Evolutionary conservation across 1,139 yeast species (phyloP).

Genomic region (Diutina mesorugosa): DNA sequence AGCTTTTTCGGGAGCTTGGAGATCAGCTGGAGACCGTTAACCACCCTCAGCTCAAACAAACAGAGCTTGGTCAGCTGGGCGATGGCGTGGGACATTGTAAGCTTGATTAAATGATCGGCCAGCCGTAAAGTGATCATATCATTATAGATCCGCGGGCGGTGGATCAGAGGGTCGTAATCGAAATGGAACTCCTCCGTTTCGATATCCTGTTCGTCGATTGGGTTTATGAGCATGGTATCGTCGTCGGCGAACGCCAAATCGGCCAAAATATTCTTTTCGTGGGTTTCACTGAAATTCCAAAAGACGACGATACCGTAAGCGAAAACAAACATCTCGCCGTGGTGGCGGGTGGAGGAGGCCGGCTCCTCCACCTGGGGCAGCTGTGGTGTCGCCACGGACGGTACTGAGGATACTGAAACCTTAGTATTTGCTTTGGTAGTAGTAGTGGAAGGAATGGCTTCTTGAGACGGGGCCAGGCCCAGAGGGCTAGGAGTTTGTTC

Average conservation of each 20-base stretch:
- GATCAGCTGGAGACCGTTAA: conserved; percentile 69
- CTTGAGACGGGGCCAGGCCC: not conserved
- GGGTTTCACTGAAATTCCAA: conserved; percentile 90
- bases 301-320: conserved; percentile 91
- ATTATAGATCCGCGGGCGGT: conserved; percentile 81
- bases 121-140: conserved; percentile 87
- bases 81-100: conserved; percentile 91
- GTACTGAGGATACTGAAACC: conserved; percentile 8
- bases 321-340: conserved; percentile 81
- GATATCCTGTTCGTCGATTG: conserved; percentile 78
- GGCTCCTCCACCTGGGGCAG: not conserved
- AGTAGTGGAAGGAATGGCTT: not conserved
- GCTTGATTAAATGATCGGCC: conserved; percentile 84
- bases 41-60: conserved; percentile 84
- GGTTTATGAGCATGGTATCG: conserved; percentile 48
- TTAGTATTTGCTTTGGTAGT: not conserved
- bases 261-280: conserved; percentile 86
- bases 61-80: conserved; percentile 93
- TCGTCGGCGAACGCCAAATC: conserved; percentile 73
- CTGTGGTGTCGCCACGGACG: conserved; percentile 4
- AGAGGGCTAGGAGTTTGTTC: not conserved
- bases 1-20: conserved; percentile 78
- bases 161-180: conserved; percentile 71
- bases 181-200: conserved; percentile 94
- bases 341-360: conserved; percentile 36